phyloP scores from a whole-genome alignment of 805 yeast genomes.

The Saccharomyces kudriavzevii region DNA sequence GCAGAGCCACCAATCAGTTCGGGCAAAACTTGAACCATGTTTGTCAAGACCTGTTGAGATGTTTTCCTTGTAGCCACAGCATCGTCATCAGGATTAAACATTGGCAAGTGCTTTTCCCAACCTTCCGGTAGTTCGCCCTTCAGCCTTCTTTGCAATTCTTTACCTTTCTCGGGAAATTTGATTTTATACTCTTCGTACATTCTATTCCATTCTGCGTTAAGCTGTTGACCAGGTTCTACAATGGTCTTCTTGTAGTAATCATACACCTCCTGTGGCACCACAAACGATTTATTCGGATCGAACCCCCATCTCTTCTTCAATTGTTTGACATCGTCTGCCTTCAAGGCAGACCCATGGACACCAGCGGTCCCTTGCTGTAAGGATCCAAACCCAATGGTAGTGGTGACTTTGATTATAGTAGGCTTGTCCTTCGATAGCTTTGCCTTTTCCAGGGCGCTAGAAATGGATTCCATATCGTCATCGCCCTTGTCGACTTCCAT shows the following conservation, averaged over 20 bases:
- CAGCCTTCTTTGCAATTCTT: conserved; percentile 74
- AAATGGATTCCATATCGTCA: conserved; percentile 62
- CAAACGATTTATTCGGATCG: conserved; percentile 73
- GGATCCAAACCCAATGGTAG: conserved; percentile 94
- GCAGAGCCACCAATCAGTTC: conserved; percentile 97
- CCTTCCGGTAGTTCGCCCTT: conserved; percentile 68
- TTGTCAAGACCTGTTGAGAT: conserved; percentile 69
- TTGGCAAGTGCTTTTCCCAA: conserved; percentile 75
- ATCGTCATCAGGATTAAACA: conserved; percentile 66
- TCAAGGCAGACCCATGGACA: conserved; percentile 95
- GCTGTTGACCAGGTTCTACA: conserved; percentile 53
- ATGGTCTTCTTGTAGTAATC: conserved; percentile 51
- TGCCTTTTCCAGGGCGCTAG: conserved; percentile 72
- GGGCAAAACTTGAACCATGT: conserved; percentile 59
- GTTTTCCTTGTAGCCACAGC: conserved; percentile 92
- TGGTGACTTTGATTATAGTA: conserved; percentile 75
- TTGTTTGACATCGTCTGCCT: conserved; percentile 84
- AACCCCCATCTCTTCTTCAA: conserved; percentile 78
- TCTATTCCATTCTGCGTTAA: conserved; percentile 68
- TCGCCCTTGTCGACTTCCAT: conserved; percentile 73
- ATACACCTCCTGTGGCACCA: conserved; percentile 74
- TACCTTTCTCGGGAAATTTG: conserved; percentile 71
- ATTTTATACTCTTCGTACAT: conserved; percentile 51
- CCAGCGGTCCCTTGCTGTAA: conserved; percentile 73
- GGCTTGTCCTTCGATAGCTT: conserved; percentile 74